A percentile compares a stretch with the other conserved stretches of the same genome.
Conservation (phyloP, 202 grass and related monocot genomes). For the Panicum virgatum region DNA sequence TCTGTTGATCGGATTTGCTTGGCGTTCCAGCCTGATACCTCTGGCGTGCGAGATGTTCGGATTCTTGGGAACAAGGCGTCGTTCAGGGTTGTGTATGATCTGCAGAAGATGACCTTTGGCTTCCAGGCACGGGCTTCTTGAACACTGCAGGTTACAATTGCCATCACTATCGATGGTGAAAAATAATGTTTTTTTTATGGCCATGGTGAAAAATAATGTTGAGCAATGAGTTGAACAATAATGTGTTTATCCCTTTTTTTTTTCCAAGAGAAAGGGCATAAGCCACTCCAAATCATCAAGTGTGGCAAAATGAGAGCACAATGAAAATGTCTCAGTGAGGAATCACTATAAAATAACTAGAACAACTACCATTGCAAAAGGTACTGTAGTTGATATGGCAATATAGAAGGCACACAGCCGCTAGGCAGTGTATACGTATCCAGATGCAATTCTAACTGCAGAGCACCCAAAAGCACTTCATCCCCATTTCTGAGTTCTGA, state of each 20-base stretch:
- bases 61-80: slow-evolving; percentile 35
- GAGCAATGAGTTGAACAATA: neutral
- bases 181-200: too few species aligned
- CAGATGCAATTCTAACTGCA: neutral
- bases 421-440: neutral
- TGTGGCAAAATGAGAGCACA: neutral
- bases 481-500: neutral
- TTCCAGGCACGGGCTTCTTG: slow-evolving; percentile 31
- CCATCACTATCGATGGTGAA: too few species aligned
- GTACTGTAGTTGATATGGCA: neutral
- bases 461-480: neutral
- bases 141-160: neutral
- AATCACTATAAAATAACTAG: neutral
- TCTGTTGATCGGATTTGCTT: neutral
- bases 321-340: neutral
- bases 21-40: slow-evolving; percentile 26
- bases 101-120: slow-evolving; percentile 14
- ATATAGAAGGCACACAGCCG: neutral
- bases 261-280: neutral
- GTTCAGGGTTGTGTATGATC: slow-evolving; percentile 36
- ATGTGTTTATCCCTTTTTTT: neutral
- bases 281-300: neutral
- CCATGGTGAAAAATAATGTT: too few species aligned
- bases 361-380: too few species aligned
- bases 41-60: slow-evolving; percentile 12